These are phyloP conservation scores for Leucoagaricus sp. DNA, from an alignment of 1,284 basidiomycete genomes.

Conservation along the genomic window DNA sequence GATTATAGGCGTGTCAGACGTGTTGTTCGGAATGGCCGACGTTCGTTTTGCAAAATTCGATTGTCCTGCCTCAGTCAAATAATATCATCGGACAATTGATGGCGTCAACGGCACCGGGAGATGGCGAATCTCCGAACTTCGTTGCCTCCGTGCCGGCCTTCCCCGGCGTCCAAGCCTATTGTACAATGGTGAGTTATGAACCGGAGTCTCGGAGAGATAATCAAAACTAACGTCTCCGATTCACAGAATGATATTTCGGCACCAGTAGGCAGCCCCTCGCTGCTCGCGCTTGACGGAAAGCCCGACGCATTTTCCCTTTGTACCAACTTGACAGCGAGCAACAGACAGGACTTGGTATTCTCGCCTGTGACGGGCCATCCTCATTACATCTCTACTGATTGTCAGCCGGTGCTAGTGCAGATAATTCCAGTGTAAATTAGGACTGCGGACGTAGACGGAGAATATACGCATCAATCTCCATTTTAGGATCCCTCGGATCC, in stretches of 20 bases:
- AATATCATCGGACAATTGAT: constrained; percentile 37
- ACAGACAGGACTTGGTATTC: constrained; percentile 39
- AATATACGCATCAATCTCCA: constrained; percentile 1
- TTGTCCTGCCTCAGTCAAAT: constrained; percentile 38
- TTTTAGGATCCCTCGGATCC: neutral
- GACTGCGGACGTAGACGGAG: constrained; percentile 11
- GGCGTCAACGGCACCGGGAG: constrained; percentile 35
- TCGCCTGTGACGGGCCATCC: constrained; percentile 41
- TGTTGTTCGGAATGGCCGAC: constrained; percentile 43
- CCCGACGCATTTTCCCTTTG: constrained; percentile 41
- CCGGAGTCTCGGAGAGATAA: neutral
- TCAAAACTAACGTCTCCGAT: neutral
- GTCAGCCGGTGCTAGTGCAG: constrained; percentile 36
- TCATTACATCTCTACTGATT: constrained; percentile 36
- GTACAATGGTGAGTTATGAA: constrained; percentile 34
- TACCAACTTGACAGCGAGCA: constrained; percentile 39
- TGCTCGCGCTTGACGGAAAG: constrained; percentile 38
- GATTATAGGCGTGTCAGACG: constrained; percentile 33
- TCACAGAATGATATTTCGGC: constrained; percentile 22
- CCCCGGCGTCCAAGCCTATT: constrained; percentile 39
- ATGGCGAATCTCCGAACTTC: constrained; percentile 42
- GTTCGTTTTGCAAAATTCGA: constrained; percentile 35
- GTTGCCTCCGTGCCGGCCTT: constrained; percentile 41
- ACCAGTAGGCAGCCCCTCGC: constrained; percentile 26
- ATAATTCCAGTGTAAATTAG: constrained; percentile 22